These are phyloP conservation scores for Brassica hybrid DNA, from an alignment of 441 rosid genomes.

Conservation along the genomic window DNA sequence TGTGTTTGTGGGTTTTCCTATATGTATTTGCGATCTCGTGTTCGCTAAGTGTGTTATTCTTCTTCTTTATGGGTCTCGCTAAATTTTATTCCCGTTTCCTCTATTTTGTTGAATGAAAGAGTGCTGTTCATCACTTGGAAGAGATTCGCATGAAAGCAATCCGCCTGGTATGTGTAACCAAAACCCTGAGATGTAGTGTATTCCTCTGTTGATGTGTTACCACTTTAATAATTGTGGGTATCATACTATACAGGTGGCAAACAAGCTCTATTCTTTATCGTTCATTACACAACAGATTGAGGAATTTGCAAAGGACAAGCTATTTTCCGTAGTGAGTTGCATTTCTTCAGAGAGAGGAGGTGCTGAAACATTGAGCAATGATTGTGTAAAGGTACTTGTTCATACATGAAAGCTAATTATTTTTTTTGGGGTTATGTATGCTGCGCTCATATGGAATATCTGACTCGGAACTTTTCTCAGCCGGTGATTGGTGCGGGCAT, in stretches of 20 bases:
- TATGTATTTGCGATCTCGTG: conserved; percentile 6
- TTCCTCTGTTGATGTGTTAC: conserved; percentile 30
- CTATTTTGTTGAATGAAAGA: conserved; percentile 54
- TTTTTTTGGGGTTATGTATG: conserved; percentile 22
- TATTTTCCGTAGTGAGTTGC: conserved; percentile 61
- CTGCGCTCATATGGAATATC: conserved; percentile 20
- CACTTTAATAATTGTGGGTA: conserved; percentile 35
- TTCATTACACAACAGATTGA: conserved; percentile 85
- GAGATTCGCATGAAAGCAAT: conserved; percentile 99
- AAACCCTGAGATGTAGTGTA: conserved; percentile 38
- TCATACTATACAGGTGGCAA: conserved; percentile 80
- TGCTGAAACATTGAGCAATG: conserved; percentile 54
- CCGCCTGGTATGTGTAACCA: conserved; percentile 72
- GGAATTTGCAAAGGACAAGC: conserved; percentile 77
- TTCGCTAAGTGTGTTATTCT: conserved; percentile 13
- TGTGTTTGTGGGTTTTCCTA: conserved; percentile 17
- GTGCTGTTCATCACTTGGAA: conserved; percentile 94
- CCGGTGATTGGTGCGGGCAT: conserved; percentile 47
- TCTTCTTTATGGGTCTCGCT: conserved; percentile 21
- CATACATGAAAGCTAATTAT: conserved; percentile 8
- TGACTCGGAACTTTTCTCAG: conserved; percentile 27
- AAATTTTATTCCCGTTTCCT: conserved; percentile 24
- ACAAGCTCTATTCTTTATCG: conserved; percentile 88
- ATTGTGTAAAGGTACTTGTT: conserved; percentile 62
- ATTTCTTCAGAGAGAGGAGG: conserved; percentile 52